Base-by-base conservation (phyloP, 2,329 filamentous ascomycete species). In the Corynespora cassiicola region DNA sequence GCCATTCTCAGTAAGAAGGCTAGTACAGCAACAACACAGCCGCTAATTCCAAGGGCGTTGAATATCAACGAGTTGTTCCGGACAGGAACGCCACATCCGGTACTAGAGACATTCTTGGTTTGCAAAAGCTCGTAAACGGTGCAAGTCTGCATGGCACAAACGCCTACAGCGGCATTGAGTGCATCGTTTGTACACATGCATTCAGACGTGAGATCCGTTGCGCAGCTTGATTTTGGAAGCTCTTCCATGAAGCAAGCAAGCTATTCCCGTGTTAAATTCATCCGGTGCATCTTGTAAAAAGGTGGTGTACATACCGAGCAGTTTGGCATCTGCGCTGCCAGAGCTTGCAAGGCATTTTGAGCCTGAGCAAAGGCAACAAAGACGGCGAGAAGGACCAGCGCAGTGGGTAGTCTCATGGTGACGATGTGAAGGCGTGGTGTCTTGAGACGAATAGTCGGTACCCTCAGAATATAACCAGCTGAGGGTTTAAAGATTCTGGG, bases 141-240 rank as follows among this genome's bases (percentile, higher is more conserved):
- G 48, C 55, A 58, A 7, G 70, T 61, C 11, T 54, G 25, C 8
- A 42, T 11, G 5, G 74, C 62, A 24, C 72, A 75, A 10, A 47
- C 23, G 7, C 59, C 56, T 4, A 73, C 53, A 15, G 55, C 45
- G 0, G 41, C 45, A 15, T 63, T 65, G 18, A 74, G 56, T 2
- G 53, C 45, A 2, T 38, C 36, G 42, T 73, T 61, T 2, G 52
- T 63, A 45, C 72, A 75, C 15, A 74, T 56, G 39, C 72, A 75
- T 19, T 38, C 37, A 12, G 56, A 54, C 28, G 62, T 57, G 36
- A 74, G 57, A 4, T 71, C 68, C 1, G 57, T 42, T 4, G 61
- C 50, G 40, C 72, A 75, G 7, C 45, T 46, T 1, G 71, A 73
- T 42, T 58, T 49, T 4, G 62, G 51, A 14, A 69, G 42, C 2